phyloP scores from a whole-genome alignment of 192 early-diverging fungal species.

The Podila epigama region DNA sequence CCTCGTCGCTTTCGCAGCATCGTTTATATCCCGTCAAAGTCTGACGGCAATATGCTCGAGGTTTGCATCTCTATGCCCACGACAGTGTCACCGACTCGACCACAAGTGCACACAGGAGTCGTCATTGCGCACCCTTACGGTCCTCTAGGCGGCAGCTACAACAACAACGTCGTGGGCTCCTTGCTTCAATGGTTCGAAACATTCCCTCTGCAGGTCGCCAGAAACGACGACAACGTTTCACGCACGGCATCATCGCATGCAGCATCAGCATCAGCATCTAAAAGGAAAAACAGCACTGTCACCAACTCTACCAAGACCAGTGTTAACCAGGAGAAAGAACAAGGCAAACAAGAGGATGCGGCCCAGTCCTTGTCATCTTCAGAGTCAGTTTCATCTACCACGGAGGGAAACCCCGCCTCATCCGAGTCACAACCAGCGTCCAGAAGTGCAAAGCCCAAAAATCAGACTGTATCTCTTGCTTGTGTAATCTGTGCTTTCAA shows the following conservation, averaged over 20 bases:
- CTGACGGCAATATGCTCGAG: constrained; percentile 27
- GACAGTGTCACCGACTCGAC: constrained; percentile 11
- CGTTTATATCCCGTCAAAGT: constrained; percentile 29
- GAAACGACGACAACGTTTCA: neutral
- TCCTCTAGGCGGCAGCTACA: constrained; percentile 43
- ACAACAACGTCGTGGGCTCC: constrained; percentile 43
- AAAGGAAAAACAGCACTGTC: neutral
- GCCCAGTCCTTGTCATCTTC: neutral
- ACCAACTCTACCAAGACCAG: neutral
- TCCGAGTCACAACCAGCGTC: neutral
- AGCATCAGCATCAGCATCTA: neutral
- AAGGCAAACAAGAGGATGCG: too few relatives aligned
- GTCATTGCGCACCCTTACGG: constrained; percentile 56
- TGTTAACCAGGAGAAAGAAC: neutral
- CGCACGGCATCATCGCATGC: neutral
- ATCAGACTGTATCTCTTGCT: constrained; percentile 6
- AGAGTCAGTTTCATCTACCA: neutral
- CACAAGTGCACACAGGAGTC: constrained; percentile 26
- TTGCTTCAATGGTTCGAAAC: constrained; percentile 50
- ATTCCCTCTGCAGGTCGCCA: constrained; percentile 2
- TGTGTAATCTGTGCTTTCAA: constrained; percentile 51
- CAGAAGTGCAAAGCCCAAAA: neutral
- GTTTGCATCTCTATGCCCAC: constrained; percentile 36
- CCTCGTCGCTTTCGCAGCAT: constrained; percentile 24
- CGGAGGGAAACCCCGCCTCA: neutral